Evolutionary conservation across 257 asterid species (phyloP), one percentile per base, ranked within the genome.

Genomic region (Eustoma russellianum): DNA sequence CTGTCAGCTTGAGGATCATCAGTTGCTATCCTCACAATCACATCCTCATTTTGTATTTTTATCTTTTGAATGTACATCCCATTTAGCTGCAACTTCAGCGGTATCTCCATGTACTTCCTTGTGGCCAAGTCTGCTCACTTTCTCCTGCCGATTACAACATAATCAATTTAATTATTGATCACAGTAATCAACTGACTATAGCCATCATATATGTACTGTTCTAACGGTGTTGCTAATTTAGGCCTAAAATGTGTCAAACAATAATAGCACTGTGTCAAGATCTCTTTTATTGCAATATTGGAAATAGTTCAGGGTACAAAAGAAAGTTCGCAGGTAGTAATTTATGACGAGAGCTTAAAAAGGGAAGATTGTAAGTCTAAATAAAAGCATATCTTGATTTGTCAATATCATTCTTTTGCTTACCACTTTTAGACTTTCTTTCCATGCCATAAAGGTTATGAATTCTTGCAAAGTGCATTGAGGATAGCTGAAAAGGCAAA

Each of bases 11-110:
- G 16, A 58, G 46, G 18, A 12, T 6, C 54, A 58, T 58, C 55
- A 11, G 13, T 33, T 15, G 63, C 55, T 24, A 58, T 16, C 63
- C 55, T 58, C 18, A 58, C 63, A 16, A 17, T 47, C 24, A 47
- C 47, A 5, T 33, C 35, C 17, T 58, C 63, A 34, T 53, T 53
- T 17, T 47, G 62, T 14, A 57, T 40, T 40, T 8, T 13, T 3
- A 47, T 16, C 34, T 17, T 47, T 33, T 17, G 13, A 35, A 30
- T 46, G 28, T 41, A 34, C 38, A 12, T 58, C 1, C 43, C 12
- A 9, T 38, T 38, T 7, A 17, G 33, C 16, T 19, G 53, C 46
- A 47, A 12, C 28, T 58, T 54, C 17, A 15, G 19, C 3, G 63
- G 24, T 0, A 17, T 17, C 5, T 33, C 14, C 18, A 33, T 17